Percentiles rank a stretch among this genome's conserved stretches.
These are phyloP conservation scores for Adiantum capillusveneris DNA, from an alignment of 75 land plant species.

Conservation along the genomic window DNA sequence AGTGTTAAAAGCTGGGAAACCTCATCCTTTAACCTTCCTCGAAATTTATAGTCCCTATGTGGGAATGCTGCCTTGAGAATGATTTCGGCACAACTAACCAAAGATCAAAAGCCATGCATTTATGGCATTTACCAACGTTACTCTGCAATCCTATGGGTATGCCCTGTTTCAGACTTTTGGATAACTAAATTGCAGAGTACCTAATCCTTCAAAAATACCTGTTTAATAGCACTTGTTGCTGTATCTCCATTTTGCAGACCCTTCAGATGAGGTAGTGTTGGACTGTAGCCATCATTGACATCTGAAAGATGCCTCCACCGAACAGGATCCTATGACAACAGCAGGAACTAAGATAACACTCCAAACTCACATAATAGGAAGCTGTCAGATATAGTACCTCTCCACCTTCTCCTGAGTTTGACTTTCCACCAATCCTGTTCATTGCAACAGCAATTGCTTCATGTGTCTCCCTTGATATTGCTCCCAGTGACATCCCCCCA, in stretches of 20 bases:
- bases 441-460: constrained; percentile 98
- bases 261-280: constrained; percentile 93
- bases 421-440: constrained; percentile 97
- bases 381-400: constrained; percentile 48
- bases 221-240: constrained; percentile 97
- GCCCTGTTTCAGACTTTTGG: no score
- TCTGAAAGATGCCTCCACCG: constrained; percentile 91
- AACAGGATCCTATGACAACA: constrained; percentile 73
- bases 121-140: no score
- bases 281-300: constrained; percentile 93
- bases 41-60: no score
- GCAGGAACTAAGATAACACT: no score
- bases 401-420: constrained; percentile 99
- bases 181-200: no score
- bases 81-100: no score
- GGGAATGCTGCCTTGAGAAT: no score
- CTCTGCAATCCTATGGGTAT: no score
- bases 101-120: no score
- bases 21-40: no score
- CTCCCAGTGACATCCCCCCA: constrained; percentile 96
- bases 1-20: no score
- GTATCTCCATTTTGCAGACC: constrained; percentile 98
- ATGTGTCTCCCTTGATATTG: constrained; percentile 97
- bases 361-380: background rate
- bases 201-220: no score